These are phyloP conservation scores for Didymellaceae sp. DNA, from an alignment of 2,329 filamentous ascomycete genomes.

Conservation along the genomic window DNA sequence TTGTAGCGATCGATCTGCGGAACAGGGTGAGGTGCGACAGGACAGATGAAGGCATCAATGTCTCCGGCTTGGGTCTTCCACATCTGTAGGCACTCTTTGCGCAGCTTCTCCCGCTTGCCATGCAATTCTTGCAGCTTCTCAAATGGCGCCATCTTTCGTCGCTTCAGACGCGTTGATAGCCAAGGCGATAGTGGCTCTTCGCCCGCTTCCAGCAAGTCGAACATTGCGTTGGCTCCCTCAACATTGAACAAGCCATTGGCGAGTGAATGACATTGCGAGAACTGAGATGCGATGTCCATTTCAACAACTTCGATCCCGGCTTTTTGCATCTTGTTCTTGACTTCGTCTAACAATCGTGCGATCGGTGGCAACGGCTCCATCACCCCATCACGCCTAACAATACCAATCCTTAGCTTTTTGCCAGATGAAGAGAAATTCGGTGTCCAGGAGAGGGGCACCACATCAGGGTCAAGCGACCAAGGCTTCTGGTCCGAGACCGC, in stretches of 20 bases:
- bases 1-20: constrained; percentile 69
- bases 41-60: constrained; percentile 69
- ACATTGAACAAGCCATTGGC: constrained; percentile 65
- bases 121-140: constrained; percentile 61
- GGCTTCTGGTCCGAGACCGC: constrained; percentile 60
- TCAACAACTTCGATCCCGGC: constrained; percentile 64
- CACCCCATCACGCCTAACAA: constrained; percentile 59
- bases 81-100: constrained; percentile 63
- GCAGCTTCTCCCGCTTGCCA: constrained; percentile 58
- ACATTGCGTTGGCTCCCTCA: constrained; percentile 63
- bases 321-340: constrained; percentile 41
- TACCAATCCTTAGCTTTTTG: constrained; percentile 52
- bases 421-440: constrained; percentile 25
- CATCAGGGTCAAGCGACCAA: constrained; percentile 57
- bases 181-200: constrained; percentile 66
- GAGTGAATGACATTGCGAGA: constrained; percentile 63
- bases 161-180: constrained; percentile 60
- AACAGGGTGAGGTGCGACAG: constrained; percentile 68
- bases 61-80: constrained; percentile 57
- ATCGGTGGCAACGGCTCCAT: constrained; percentile 61
- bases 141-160: constrained; percentile 56
- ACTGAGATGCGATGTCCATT: constrained; percentile 59
- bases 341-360: constrained; percentile 54
- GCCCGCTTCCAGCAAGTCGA: constrained; percentile 62
- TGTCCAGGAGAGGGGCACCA: constrained; percentile 50